Evolutionary conservation across 1,284 basidiomycete species (phyloP), one percentile per base, ranked within the genome.

Genomic region (Leucocoprinus gongylophorus): DNA sequence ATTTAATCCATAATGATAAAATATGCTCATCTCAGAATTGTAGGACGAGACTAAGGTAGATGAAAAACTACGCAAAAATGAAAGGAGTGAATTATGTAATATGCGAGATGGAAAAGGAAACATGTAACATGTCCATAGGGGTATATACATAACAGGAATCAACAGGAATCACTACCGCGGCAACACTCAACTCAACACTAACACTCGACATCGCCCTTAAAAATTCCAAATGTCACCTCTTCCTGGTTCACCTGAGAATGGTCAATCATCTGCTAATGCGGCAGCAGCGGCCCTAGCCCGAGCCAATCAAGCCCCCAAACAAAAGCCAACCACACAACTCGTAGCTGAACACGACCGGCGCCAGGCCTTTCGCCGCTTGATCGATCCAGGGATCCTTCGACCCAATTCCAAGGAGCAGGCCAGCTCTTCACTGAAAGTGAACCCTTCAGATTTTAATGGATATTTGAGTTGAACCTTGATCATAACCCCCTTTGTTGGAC

Each of bases 321-420:
- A 62, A 39, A 55, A 59, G 26, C 64, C 73, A 18, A 65, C 68
- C n/a, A 62, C 68, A 3, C 72, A 76, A 50, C 69, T 76, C 47
- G 70, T 75, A 53, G 71, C 71, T 53, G 75, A 86, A 57, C 79
- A 82, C 59, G 83, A 84, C 54, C 74, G 74, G 53, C 78, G 83
- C 42, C 86, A 84, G 60, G 69, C 71, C 54, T 88, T 90, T 62
- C 75, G 88, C 48, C 73, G 88, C 43, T 70, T 90, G 53, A 76
- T 89, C 54, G 83, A 73, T 60, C 86, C 85, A 38, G 86, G 85
- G n/a, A 89, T 91, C 59, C 62, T 79, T 48, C 74, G 87, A 4
- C 83, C 80, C 3, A 88, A 89, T 62, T 65, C 81, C n/a, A 75
- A 75, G 55, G 75, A 77, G 50, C 69, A 78, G 48, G 81, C 81